phyloP scores from a whole-genome alignment of 345 rosid species.

The Abelmoschus esculentus region DNA sequence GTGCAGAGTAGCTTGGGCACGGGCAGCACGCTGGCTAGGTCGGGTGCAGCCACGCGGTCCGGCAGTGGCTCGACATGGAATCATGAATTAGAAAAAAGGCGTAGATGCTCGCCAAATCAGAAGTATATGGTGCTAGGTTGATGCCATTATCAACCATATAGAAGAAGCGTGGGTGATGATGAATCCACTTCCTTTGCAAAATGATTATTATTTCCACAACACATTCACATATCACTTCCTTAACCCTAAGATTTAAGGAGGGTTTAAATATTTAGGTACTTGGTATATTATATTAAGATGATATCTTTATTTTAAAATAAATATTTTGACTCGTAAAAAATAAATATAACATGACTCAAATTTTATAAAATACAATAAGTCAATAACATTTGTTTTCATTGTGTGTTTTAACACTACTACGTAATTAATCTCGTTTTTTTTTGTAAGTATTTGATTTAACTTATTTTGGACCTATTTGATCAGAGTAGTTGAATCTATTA shows the following conservation, averaged over 20 bases:
- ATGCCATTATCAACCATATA: neutral
- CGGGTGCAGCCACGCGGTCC: constrained; percentile 2
- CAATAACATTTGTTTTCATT: too few relatives aligned
- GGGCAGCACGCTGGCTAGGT: constrained; percentile 3
- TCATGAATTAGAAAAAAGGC: neutral
- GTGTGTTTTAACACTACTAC: too few relatives aligned
- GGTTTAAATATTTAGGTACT: too few relatives aligned
- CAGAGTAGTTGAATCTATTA: too few relatives aligned
- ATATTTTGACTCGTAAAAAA: too few relatives aligned
- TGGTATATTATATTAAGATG: too few relatives aligned
- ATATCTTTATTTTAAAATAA: too few relatives aligned
- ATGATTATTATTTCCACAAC: neutral
- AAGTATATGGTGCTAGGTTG: neutral
- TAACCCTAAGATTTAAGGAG: neutral
- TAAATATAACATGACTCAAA: too few relatives aligned
- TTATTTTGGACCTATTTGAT: too few relatives aligned
- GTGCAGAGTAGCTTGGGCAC: neutral
- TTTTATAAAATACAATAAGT: too few relatives aligned
- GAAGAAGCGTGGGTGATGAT: neutral
- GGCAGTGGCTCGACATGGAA: neutral
- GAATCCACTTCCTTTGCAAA: neutral
- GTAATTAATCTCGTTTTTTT: too few relatives aligned
- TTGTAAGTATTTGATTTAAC: too few relatives aligned
- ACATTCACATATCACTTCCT: neutral
- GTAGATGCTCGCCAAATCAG: neutral